A percentile compares a stretch with the other conserved stretches of the same genome.
Conservation (phyloP, 177 flowering plant species). For the Tripterygium wilfordii region DNA sequence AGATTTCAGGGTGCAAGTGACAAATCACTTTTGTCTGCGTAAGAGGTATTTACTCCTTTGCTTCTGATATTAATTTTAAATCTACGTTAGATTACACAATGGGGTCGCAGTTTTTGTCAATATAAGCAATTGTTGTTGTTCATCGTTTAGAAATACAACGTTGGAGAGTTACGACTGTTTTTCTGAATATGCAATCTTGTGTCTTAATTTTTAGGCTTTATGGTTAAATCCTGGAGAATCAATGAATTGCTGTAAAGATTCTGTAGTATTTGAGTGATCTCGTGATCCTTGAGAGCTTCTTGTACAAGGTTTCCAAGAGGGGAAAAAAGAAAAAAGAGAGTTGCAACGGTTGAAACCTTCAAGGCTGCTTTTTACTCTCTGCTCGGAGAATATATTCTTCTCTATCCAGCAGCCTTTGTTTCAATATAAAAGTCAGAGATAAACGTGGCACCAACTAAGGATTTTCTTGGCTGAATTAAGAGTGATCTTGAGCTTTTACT, state of each 20-base stretch:
- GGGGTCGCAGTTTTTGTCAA: too few relatives aligned
- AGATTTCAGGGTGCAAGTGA: too few relatives aligned
- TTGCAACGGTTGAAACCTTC: conserved; percentile 29
- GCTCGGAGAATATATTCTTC: background rate
- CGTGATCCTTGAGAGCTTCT: conserved; percentile 10
- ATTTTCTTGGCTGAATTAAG: background rate
- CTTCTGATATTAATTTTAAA: too few relatives aligned
- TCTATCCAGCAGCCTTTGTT: conserved; percentile 14
- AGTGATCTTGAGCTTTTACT: conserved; percentile 5
- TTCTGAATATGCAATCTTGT: background rate
- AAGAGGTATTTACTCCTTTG: too few relatives aligned
- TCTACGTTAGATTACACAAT: too few relatives aligned
- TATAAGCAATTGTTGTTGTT: too few relatives aligned
- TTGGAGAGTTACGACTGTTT: too few relatives aligned
- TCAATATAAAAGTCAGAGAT: conserved; percentile 1
- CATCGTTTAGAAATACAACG: too few relatives aligned
- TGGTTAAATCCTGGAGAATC: background rate
- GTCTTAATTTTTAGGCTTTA: background rate
- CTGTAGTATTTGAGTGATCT: background rate
- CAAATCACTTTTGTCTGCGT: too few relatives aligned
- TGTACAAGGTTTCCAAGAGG: conserved; percentile 21
- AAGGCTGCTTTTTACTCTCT: conserved; percentile 19
- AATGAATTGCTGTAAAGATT: conserved; percentile 10
- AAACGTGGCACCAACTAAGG: conserved; percentile 9
- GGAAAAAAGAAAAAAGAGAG: conserved; percentile 1